Evolutionary conservation across 352 stramenopile species (phyloP).

Genomic region (Phytophthora sansomeana): DNA sequence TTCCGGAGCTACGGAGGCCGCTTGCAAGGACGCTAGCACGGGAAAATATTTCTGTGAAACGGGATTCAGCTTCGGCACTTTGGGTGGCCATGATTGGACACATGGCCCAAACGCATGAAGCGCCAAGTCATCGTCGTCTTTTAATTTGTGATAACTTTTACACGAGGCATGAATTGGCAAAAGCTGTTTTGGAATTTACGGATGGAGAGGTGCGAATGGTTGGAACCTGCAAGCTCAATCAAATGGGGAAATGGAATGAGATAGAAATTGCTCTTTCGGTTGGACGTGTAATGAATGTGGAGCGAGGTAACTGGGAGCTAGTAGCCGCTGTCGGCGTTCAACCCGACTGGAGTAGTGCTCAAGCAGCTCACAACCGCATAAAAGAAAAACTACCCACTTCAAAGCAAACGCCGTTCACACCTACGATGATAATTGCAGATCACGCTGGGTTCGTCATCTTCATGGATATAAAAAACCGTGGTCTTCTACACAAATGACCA

Average conservation of each 20-base stretch:
- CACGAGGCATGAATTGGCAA: not conserved
- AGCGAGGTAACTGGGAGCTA: not conserved
- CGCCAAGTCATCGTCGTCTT: not conserved
- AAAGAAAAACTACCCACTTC: not conserved
- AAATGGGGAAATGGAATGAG: constrained; percentile 4
- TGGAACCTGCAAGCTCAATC: constrained; percentile 4
- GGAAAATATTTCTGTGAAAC: not conserved
- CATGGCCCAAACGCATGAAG: not conserved
- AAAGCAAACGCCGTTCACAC: not conserved
- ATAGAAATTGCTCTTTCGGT: not conserved
- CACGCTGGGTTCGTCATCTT: not conserved
- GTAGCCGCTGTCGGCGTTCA: not conserved
- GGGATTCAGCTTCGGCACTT: not conserved
- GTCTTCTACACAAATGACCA: not conserved
- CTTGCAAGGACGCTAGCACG: not conserved
- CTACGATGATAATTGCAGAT: not conserved
- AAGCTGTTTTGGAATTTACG: not conserved
- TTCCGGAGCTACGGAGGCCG: not conserved
- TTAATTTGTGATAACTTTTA: constrained; percentile 4
- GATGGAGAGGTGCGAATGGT: constrained; percentile 5
- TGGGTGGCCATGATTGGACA: not conserved
- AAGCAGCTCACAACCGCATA: not conserved
- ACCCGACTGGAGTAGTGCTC: not conserved
- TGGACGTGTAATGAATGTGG: not conserved
- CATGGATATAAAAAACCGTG: not conserved